Base-by-base conservation (phyloP, 441 rosid genomes). In the Brassica balearica region DNA sequence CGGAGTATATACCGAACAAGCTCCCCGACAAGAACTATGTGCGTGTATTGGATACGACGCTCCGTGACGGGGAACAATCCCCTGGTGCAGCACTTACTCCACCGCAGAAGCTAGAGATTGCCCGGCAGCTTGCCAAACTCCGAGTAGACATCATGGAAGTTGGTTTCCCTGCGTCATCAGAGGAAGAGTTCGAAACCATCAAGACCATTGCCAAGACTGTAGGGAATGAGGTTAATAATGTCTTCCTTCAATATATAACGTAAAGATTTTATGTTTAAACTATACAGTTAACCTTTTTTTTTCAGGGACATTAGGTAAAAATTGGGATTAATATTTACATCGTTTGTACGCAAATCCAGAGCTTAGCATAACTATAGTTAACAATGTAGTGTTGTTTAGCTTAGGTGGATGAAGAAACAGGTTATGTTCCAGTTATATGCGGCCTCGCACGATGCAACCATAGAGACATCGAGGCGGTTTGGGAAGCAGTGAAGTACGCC, bases 61-160 rank as follows among this genome's bases (percentile, higher is more conserved):
- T 94, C 81, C 96, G 98, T 32, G 98, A 92, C 64, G 97, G 98
- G 17, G 98, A 94, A 81, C 98, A 92, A 82, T 85, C 98, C 76
- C 96, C 97, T 0, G 98, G 98, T 69, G 98, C 92, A 80, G 81
- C 95, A 20, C 81, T 94, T 62, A 89, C 97, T 12, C 88, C 97
- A 66, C 90, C 88, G 72, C 93, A 92, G 83, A 92, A 92, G 79
- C 86, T 91, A 4, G 88, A 87, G 79, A 88, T 92, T 8, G 97
- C 97, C 6, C 83, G 91, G 27, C 95, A 91, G 76, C 87, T 94
- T 0, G 85, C 91, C 2, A 92, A 85, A 85, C 95, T 92, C 71
- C 92, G 95, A 3, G 98, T 94, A 1, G 98, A 94, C 73, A 83
- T 92, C 36, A 94, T 94, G 6, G 98, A 94, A 78, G 97, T 93